Evolutionary conservation across 2,329 filamentous ascomycete genomes (phyloP).

Genomic region (Aspergillus melleus): DNA sequence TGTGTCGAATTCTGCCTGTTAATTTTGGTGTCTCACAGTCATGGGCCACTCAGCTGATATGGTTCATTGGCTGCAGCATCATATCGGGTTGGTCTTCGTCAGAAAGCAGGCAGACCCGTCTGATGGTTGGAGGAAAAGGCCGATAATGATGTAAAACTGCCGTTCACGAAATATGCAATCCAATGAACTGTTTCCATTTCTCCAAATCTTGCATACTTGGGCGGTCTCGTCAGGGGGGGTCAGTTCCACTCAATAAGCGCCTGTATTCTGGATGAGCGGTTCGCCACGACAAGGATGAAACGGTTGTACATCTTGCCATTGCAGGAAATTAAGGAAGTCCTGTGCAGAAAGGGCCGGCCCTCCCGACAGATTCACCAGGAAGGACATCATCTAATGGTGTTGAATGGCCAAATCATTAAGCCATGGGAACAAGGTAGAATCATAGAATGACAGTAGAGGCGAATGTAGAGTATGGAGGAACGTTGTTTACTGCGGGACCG

Average conservation of each 20-base stretch:
- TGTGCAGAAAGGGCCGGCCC: not conserved
- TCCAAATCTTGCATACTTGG: conserved; percentile 11
- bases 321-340: not conserved
- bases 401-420: not conserved
- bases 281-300: conserved; percentile 28
- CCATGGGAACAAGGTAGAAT: not conserved
- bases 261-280: conserved; percentile 32
- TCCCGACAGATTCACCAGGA: not conserved
- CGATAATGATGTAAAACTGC: conserved; percentile 14
- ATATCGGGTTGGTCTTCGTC: conserved; percentile 28
- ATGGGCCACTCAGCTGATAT: conserved; percentile 16
- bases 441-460: too few relatives aligned
- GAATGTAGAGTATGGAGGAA: too few relatives aligned
- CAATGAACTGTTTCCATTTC: conserved; percentile 25
- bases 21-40: conserved; percentile 31
- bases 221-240: conserved; percentile 12
- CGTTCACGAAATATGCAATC: conserved; percentile 21
- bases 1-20: conserved; percentile 19
- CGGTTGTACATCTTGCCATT: conserved; percentile 4
- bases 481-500: not conserved
- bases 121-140: conserved; percentile 26
- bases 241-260: conserved; percentile 37
- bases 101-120: conserved; percentile 20
- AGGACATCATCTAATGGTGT: not conserved
- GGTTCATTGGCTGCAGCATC: conserved; percentile 25